Percentiles rank a stretch among this genome's conserved stretches.
These are phyloP conservation scores for Nakaseomyces delphensis DNA, from an alignment of 1,139 yeast species.

Conservation along the genomic window DNA sequence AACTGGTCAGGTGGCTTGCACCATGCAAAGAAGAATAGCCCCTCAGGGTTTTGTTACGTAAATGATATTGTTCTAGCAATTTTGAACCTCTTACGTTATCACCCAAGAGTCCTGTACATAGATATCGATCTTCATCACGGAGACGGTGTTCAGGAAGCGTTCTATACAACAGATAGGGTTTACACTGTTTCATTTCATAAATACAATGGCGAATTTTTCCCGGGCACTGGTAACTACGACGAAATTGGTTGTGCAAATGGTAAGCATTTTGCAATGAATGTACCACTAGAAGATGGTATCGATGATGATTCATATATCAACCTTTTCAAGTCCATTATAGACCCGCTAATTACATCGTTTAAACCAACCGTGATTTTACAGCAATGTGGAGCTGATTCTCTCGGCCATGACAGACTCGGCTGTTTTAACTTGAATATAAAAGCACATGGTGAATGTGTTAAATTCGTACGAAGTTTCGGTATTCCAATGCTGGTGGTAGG, in stretches of 20 bases:
- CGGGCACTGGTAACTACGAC: conserved; percentile 88
- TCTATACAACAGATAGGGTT: conserved; percentile 90
- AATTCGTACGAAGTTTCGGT: conserved; percentile 77
- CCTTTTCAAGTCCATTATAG: conserved; percentile 78
- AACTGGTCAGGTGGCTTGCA: conserved; percentile 97
- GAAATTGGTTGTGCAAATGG: conserved; percentile 89
- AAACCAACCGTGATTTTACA: conserved; percentile 89
- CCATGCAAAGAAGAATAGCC: conserved; percentile 91
- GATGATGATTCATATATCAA: conserved; percentile 83
- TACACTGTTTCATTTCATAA: conserved; percentile 98
- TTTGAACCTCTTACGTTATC: conserved; percentile 78
- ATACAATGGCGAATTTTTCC: conserved; percentile 91
- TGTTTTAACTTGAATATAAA: conserved; percentile 85
- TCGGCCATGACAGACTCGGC: conserved; percentile 85
- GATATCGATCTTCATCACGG: conserved; percentile 98
- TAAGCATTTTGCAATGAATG: conserved; percentile 76
- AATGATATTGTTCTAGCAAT: conserved; percentile 88
- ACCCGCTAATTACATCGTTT: conserved; percentile 81
- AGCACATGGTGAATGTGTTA: conserved; percentile 95
- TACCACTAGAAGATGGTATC: conserved; percentile 86
- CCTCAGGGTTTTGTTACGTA: conserved; percentile 77
- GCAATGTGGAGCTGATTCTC: conserved; percentile 90
- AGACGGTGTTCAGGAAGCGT: conserved; percentile 97
- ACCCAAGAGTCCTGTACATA: conserved; percentile 89
- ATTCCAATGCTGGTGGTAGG: conserved; percentile 89